Base-by-base conservation (phyloP, 495 filamentous ascomycete genomes). In the Talaromyces borbonicus region DNA sequence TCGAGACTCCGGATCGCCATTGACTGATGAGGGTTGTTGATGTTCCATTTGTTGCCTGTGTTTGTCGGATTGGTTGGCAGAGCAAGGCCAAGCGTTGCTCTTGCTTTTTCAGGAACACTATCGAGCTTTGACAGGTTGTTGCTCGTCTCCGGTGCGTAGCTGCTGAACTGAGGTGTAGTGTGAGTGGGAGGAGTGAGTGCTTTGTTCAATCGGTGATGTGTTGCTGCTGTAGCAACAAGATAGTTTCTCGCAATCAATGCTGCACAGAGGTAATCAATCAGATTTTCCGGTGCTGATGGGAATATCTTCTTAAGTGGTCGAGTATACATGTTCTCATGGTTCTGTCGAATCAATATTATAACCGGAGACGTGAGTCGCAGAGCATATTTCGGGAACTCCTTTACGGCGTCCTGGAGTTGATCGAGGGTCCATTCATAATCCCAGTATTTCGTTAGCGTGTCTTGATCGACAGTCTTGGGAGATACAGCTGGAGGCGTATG, bases 171-270 rank as follows among this genome's bases (percentile, higher is more conserved):
- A 4, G 22, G 9, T 7, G 19, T 41, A 7, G 38, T 2, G 7
- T 41, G 23, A 15, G 43, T 24, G 24, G 31, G 43, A 3, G 43
- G 43, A 1, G 20, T 46, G 11, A 43, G 12, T 7, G 40, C 15
- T 22, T 25, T 33, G 31, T 36, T 46, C 5, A 35, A 22, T 48
- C 51, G 55, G 11, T 62, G 57, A 23, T 63, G 52, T 16, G 51
- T 42, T 0, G 51, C 52, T 22, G 61, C 53, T 23, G 68, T 48
- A 0, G 66, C 69, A 47, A 68, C 58, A 22, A 82, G 57, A 55
- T 81, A 81, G 50, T 82, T 82, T 46, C 75, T 76, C 0, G 75
- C 79, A 15, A 83, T 65, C 16, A 84, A 52, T 30, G 79, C 72
- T 1, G 79, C 79, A 47, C 81, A 83, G n/a, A 84, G 68, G 4